A percentile compares a stretch with the other conserved stretches of the same genome.
phyloP scores from a whole-genome alignment of 306 rosid genomes.

The Rosa rugosa region DNA sequence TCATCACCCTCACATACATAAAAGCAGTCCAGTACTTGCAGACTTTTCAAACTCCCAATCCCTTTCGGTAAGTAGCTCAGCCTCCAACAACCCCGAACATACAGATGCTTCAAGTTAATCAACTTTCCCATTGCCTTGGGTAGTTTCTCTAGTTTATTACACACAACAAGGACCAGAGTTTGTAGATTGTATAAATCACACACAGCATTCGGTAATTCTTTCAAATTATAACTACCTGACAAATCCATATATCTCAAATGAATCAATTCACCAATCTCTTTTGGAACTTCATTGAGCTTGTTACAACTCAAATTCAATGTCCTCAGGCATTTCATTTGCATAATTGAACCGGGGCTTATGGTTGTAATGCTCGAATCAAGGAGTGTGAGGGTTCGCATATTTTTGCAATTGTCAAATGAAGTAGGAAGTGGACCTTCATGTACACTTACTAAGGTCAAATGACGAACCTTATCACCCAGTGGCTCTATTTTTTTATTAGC shows the following conservation, averaged over 20 bases:
- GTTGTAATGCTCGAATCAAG: neutral
- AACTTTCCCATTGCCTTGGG: neutral
- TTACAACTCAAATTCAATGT: neutral
- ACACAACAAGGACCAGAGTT: neutral
- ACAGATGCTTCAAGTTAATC: neutral
- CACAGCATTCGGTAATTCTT: neutral
- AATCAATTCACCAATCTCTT: neutral
- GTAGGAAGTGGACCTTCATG: neutral
- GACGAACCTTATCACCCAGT: neutral
- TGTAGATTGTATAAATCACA: neutral
- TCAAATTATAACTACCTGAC: neutral
- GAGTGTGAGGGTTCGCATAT: neutral
- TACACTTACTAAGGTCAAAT: neutral
- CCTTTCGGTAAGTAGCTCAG: neutral
- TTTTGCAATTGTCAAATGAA: neutral
- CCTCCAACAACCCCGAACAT: accelerated
- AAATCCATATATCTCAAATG: neutral
- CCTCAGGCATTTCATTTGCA: neutral
- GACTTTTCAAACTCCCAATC: neutral
- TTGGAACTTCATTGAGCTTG: accelerated
- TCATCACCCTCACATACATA: neutral
- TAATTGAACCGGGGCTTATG: neutral
- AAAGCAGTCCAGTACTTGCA: neutral
- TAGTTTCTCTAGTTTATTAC: neutral
- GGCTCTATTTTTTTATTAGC: neutral